Evolutionary conservation across 2,329 filamentous ascomycete species (phyloP).

Genomic region (Diplodia intermedia): DNA sequence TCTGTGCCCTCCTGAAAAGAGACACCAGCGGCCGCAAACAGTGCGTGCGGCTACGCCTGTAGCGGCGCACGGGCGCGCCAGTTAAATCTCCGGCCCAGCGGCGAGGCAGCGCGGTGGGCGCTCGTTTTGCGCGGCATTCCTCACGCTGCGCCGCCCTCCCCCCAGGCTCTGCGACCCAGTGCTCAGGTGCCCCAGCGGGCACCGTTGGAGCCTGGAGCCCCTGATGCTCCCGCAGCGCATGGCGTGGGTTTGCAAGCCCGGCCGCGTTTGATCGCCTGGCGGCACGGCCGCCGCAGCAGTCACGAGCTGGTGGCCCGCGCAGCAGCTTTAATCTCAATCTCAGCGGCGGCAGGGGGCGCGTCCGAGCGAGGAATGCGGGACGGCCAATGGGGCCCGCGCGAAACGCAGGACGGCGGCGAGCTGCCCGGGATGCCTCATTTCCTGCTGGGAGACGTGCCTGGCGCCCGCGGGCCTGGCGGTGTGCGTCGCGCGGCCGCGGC

Average conservation of each 20-base stretch:
- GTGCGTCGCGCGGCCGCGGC: conserved; percentile 24
- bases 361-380: conserved; percentile 29
- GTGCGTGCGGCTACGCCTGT: conserved; percentile 27
- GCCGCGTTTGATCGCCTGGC: conserved; percentile 30
- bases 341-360: conserved; percentile 29
- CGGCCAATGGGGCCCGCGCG: conserved; percentile 24
- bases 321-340: conserved; percentile 32
- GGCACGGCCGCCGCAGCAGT: conserved; percentile 22
- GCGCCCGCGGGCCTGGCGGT: conserved; percentile 29
- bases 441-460: conserved; percentile 22
- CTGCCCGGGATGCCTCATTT: conserved; percentile 30
- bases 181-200: conserved; percentile 2
- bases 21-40: conserved; percentile 29
- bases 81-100: conserved; percentile 29
- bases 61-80: conserved; percentile 18
- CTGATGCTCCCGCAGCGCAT: conserved; percentile 27
- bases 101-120: conserved; percentile 4
- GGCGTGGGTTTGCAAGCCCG: conserved; percentile 18
- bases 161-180: conserved; percentile 5
- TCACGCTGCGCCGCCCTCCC: not conserved
- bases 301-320: conserved; percentile 29
- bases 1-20: conserved; percentile 27
- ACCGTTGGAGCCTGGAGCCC: conserved; percentile 28
- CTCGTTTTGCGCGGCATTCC: not conserved
- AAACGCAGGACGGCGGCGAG: conserved; percentile 29